Evolutionary conservation across 148 eudicot genomes (phyloP).

Genomic region (Dianthus caryophyllus): DNA sequence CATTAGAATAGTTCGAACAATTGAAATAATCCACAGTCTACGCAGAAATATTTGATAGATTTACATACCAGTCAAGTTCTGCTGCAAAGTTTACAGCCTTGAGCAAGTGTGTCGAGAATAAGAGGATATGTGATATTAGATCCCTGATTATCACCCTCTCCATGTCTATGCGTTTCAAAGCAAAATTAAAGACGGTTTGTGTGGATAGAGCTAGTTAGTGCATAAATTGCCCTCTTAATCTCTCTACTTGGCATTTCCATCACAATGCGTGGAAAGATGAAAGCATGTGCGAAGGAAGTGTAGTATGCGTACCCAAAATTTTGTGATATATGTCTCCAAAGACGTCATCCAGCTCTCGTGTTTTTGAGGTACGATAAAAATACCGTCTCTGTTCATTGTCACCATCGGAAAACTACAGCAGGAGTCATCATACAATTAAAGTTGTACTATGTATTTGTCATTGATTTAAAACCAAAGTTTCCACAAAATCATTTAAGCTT

Average conservation of each 20-base stretch:
- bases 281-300: constrained; percentile 10
- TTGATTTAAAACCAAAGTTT: neutral
- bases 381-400: constrained; percentile 61
- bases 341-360: constrained; percentile 82
- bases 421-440: constrained; percentile 13
- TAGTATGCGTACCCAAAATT: constrained; percentile 61
- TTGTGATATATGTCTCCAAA: constrained; percentile 97
- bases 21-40: constrained; percentile 3
- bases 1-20: constrained; percentile 13
- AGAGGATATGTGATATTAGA: constrained; percentile 72
- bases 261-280: constrained; percentile 18
- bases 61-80: constrained; percentile 83
- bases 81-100: constrained; percentile 86
- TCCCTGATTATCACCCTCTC: constrained; percentile 96
- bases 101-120: constrained; percentile 59
- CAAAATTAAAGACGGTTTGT: neutral
- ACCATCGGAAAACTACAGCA: constrained; percentile 76
- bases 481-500: constrained; percentile 27
- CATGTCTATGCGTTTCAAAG: constrained; percentile 57
- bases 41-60: constrained; percentile 11
- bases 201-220: neutral
- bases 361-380: constrained; percentile 86
- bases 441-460: neutral
- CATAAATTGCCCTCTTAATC: neutral
- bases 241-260: constrained; percentile 2